Base-by-base conservation (phyloP, 2,329 filamentous ascomycete genomes). In the Alternaria arbusti region DNA sequence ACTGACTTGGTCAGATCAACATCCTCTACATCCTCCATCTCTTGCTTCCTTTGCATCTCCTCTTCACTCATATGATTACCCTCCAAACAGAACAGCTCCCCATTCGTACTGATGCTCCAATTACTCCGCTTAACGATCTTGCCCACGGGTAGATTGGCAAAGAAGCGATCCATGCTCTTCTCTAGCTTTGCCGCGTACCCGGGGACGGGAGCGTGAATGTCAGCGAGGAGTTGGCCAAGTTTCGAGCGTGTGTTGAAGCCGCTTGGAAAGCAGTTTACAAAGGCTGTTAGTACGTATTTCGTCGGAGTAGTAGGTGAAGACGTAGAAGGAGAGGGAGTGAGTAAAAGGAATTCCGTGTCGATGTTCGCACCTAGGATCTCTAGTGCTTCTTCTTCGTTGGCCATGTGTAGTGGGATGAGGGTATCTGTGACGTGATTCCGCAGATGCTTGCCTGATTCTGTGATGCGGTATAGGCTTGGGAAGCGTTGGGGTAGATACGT, bases 101-200 rank as follows among this genome's bases (percentile, higher is more conserved):
- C 70, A 23, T 79, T 76, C 0, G 82, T 85, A 3, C 79, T 82
- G 5, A 86, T 75, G 6, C 76, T 78, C 85, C 85, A 87, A 72
- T 90, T 91, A 1, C 79, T 78, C 6, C 89, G 78, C 72, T 84
- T 84, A 1, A 90, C 86, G 12, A 85, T 81, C 65, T 81, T 84
- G 1, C 87, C 88, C 1, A 83, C 80, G 11, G 86, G 83, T 0
- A 90, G 52, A 12, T 76, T 74, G 1, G 84, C 82, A 72, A 90
- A 90, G 77, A 87, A 90, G 1, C 86, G 79, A 71, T 90, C 88
- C 88, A 90, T 90, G 54, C 82, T 85, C 54, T 80, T 83, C 69
- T 86, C 85, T 0, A 90, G 69, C 70, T 88, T 89, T 49, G 81
- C 75, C 30, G 72, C 78, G 71, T 90, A 90, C 7, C 84, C 82